Evolutionary conservation across 345 rosid species (phyloP), one percentile per base, ranked within the genome.

Genomic region (Hypericum perforatum): DNA sequence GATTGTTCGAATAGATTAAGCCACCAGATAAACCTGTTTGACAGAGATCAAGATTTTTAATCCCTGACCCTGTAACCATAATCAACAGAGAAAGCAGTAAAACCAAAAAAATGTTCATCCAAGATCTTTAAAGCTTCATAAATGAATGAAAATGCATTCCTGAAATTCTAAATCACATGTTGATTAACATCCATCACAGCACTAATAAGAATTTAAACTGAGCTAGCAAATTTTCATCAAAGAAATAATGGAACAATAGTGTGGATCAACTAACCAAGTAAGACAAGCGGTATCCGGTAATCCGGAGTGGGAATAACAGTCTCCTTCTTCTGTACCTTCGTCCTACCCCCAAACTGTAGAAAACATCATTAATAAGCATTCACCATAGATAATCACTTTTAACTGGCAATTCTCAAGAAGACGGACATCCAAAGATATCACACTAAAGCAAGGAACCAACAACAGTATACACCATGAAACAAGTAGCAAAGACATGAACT

Each of bases 271-370:
- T 14, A 36, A 83, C 86, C 86, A 7, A 80, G 80, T 9, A 80
- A 66, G 52, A 83, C 75, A 57, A 72, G 22, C 0, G 82, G 82
- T 49, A 83, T 78, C 57, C 79, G 69, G 67, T 78, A 80, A 67
- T 78, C 86, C 6, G 86, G 91, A 37, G 76, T 81, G 0, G 82
- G 91, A 74, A 80, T 47, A 41, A 83, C 82, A 37, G 78, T 76
- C 54, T 78, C 78, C 63, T 64, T 74, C 67, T 66, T 69, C 41
- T 65, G 62, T 52, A 60, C 76, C 59, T 64, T 70, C 58, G 65
- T 70, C 62, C 32, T 22, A 22, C 32, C 32, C 32, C 81, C 80
- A 61, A 80, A 76, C 79, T 72, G 81, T 38, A 60, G 1, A 53
- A 66, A 68, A 61, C 68, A 45, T 59, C 16, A 16, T 44, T 39